Evolutionary conservation across 2,329 filamentous ascomycete species (phyloP).

Genomic region (Pestalotiopsis sp.): DNA sequence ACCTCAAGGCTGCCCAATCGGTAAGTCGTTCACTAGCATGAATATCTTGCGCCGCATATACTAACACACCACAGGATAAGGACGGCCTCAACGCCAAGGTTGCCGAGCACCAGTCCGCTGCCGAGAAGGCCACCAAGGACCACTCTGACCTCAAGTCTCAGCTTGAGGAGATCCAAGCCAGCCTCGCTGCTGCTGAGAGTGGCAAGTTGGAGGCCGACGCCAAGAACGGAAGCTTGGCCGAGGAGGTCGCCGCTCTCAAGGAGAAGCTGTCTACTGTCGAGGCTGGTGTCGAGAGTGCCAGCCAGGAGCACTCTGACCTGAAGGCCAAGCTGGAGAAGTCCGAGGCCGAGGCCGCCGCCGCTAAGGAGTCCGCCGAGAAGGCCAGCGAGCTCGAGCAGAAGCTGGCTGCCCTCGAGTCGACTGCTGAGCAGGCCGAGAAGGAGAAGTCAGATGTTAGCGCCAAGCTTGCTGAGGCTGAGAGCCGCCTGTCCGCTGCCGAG

Average conservation of each 20-base stretch:
- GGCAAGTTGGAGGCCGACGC: conserved; percentile 13
- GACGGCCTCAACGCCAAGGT: conserved; percentile 25
- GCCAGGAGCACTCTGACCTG: conserved; percentile 9
- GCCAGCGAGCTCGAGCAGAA: conserved; percentile 18
- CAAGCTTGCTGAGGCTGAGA: conserved; percentile 8
- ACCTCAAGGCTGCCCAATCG: conserved; percentile 33
- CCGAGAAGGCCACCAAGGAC: conserved; percentile 10
- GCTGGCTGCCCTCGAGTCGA: conserved; percentile 17
- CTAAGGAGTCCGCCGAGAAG: conserved; percentile 16
- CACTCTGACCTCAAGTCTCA: conserved; percentile 2
- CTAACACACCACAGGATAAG: conserved; percentile 26
- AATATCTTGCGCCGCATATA: not conserved
- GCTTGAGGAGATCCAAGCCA: conserved; percentile 7
- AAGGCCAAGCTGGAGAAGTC: conserved; percentile 8
- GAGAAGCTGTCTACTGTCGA: conserved; percentile 13
- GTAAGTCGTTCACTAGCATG: conserved; percentile 23
- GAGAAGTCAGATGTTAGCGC: not conserved
- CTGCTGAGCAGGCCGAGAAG: conserved; percentile 6
- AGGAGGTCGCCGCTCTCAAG: conserved; percentile 19
- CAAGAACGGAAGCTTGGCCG: not conserved
- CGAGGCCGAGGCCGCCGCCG: conserved; percentile 7
- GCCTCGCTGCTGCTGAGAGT: conserved; percentile 17
- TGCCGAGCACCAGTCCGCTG: conserved; percentile 16
- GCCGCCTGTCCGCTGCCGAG: conserved; percentile 15
- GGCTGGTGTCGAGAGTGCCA: conserved; percentile 14